Conservation (phyloP, 148 eudicot genomes). For the Suaeda aralocaspica region DNA sequence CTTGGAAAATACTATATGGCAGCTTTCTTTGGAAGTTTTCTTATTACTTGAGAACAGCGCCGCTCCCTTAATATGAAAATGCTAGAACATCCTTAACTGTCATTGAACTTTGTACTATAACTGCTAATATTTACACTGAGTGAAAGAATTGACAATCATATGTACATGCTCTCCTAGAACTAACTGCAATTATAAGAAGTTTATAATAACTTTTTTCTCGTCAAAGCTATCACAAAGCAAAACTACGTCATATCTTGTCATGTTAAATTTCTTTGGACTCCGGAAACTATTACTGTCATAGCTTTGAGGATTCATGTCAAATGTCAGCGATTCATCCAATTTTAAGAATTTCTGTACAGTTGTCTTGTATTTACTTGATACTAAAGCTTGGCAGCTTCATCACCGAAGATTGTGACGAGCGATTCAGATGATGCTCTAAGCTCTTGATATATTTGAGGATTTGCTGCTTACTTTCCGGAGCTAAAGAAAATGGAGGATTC, state of each 20-base stretch:
- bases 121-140: constrained; percentile 24
- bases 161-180: constrained; percentile 23
- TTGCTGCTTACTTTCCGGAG: constrained; percentile 25
- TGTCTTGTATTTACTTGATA: constrained; percentile 32
- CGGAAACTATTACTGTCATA: neutral
- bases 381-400: constrained; percentile 22
- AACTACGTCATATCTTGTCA: neutral
- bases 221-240: constrained; percentile 9
- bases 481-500: constrained; percentile 35
- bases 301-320: constrained; percentile 18
- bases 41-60: neutral
- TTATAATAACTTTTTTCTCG: neutral
- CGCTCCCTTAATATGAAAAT: no score
- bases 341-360: constrained; percentile 28
- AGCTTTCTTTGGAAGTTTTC: neutral
- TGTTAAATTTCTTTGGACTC: neutral
- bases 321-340: constrained; percentile 14
- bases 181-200: constrained; percentile 2
- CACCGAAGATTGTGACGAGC: constrained; percentile 17
- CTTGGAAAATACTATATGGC: no score
- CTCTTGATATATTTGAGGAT: constrained; percentile 34
- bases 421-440: constrained; percentile 34
- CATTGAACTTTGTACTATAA: neutral
- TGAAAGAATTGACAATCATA: constrained; percentile 25
- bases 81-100: neutral